Percentiles rank a stretch among this genome's conserved stretches.
phyloP scores from a whole-genome alignment of 1,139 yeast species.

The Magnusiomyces clavatus region DNA sequence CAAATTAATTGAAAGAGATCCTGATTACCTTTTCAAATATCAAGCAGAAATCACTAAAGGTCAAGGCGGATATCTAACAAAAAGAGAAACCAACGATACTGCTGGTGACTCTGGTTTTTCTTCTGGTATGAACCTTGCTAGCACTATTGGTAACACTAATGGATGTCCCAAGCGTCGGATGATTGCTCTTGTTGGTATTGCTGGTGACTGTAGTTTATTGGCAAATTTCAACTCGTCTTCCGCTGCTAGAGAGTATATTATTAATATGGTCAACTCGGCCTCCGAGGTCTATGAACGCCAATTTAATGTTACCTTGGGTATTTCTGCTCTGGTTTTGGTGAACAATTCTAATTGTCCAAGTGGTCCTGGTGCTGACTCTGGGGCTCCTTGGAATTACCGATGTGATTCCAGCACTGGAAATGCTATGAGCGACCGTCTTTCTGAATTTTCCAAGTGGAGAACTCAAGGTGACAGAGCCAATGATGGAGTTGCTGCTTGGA shows the following conservation, averaged over 20 bases:
- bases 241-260: constrained; percentile 29
- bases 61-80: too few species aligned
- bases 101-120: constrained; percentile 26
- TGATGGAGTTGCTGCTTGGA: constrained; percentile 35
- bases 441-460: constrained; percentile 31
- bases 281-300: constrained; percentile 31
- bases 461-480: constrained; percentile 19
- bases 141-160: constrained; percentile 28
- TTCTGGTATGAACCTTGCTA: constrained; percentile 25
- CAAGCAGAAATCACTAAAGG: constrained; percentile 1
- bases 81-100: constrained; percentile 21
- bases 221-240: constrained; percentile 25
- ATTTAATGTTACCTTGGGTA: constrained; percentile 33
- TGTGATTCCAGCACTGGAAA: constrained; percentile 21
- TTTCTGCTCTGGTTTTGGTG: constrained; percentile 21
- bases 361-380: constrained; percentile 22
- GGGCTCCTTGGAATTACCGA: constrained; percentile 28
- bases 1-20: constrained; percentile 1
- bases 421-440: constrained; percentile 29
- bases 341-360: constrained; percentile 21
- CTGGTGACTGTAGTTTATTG: constrained; percentile 34
- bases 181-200: constrained; percentile 33
- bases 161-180: constrained; percentile 32
- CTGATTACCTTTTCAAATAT: constrained; percentile 29
- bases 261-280: constrained; percentile 32